Percentiles rank a stretch among this genome's conserved stretches.
phyloP scores from a whole-genome alignment of 805 yeast genomes.

The Metschnikowia lunata region DNA sequence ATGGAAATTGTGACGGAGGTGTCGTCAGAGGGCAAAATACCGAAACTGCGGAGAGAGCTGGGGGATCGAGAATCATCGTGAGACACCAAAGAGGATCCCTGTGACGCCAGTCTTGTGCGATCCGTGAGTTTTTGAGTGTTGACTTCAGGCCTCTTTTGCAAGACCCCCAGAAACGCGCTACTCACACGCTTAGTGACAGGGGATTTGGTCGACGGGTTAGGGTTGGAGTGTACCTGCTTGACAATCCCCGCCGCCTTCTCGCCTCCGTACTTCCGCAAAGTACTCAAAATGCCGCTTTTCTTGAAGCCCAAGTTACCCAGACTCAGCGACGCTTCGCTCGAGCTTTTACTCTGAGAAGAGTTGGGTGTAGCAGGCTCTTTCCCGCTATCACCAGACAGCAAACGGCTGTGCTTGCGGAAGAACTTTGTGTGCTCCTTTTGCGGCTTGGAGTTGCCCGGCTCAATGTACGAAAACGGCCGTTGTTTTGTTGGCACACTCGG shows the following conservation, averaged over 20 bases:
- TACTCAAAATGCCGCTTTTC: conserved; percentile 36
- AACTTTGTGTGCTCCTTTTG: conserved; percentile 37
- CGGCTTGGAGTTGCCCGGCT: conserved; percentile 23
- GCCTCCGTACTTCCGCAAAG: conserved; percentile 38
- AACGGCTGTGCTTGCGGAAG: conserved; percentile 60
- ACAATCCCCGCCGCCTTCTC: conserved; percentile 37
- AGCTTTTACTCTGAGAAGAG: not conserved
- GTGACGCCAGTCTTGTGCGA: not conserved
- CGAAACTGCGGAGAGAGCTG: conserved; percentile 9
- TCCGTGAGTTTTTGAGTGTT: not conserved
- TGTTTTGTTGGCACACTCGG: conserved; percentile 23
- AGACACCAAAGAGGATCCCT: not conserved
- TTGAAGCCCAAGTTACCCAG: conserved; percentile 11
- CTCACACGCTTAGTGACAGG: conserved; percentile 8
- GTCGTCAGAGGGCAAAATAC: conserved; percentile 2
- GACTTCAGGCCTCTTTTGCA: conserved; percentile 1
- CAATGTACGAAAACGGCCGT: conserved; percentile 38
- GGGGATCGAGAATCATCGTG: conserved; percentile 10
- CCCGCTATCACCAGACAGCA: conserved; percentile 27
- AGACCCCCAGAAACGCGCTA: conserved; percentile 3
- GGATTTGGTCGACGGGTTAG: conserved; percentile 1
- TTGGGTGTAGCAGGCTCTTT: not conserved
- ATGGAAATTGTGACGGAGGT: not conserved
- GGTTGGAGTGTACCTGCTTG: conserved; percentile 21
- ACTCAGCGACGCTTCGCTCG: conserved; percentile 8